Evolutionary conservation across 345 rosid species (phyloP).

Genomic region (Cardiospermum halicacabum): DNA sequence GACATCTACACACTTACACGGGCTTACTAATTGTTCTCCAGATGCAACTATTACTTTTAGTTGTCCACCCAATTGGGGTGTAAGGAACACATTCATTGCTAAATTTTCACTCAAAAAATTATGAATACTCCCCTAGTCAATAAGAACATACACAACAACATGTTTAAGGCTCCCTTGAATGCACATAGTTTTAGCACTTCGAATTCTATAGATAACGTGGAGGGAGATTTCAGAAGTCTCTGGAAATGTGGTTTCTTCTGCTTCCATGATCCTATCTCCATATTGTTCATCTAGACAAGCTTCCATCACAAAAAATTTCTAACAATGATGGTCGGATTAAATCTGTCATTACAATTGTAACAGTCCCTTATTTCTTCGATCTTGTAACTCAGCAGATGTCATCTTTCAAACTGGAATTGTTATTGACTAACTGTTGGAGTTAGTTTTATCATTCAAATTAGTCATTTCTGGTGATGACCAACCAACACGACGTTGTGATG

Average conservation of each 20-base stretch:
- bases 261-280: background rate
- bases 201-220: background rate
- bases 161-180: background rate
- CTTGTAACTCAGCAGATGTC: too few species aligned
- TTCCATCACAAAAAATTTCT: slow-evolving; percentile 4
- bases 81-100: background rate
- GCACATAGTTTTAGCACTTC: background rate
- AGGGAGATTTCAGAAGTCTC: slow-evolving; percentile 1
- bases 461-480: too few species aligned
- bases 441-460: background rate
- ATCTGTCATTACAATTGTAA: slow-evolving; percentile 11
- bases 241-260: background rate
- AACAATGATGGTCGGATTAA: background rate
- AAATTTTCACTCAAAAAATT: slow-evolving; percentile 13
- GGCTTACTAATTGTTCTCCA: background rate
- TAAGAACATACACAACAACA: background rate
- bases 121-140: slow-evolving; percentile 5
- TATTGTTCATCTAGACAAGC: background rate
- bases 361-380: too few species aligned
- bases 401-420: too few species aligned
- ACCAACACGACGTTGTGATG: background rate
- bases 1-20: background rate
- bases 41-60: too few species aligned
- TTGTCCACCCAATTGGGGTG: background rate
- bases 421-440: background rate